Percentiles rank a stretch among this genome's conserved stretches.
phyloP scores from a whole-genome alignment of 164 flowering plant species.

The Akebia trifoliata region DNA sequence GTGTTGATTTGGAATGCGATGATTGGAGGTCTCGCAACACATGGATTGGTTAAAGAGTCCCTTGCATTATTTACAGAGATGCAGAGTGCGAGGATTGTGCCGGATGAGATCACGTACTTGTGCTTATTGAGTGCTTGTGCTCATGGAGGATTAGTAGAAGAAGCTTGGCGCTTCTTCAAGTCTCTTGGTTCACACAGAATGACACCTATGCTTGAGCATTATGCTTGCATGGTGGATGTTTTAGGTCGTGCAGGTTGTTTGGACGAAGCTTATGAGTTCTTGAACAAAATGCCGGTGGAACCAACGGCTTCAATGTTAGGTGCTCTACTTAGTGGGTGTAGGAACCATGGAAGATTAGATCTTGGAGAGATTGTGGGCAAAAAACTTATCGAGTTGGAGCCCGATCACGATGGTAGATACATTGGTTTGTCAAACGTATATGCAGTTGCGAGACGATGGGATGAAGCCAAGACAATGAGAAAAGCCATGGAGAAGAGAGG shows the following conservation, averaged over 20 bases:
- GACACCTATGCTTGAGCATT: slow-evolving; percentile 5
- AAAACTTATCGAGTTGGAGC: slow-evolving; percentile 1
- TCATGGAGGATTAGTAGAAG: slow-evolving; percentile 7
- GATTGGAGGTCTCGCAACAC: background rate
- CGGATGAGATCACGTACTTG: slow-evolving; percentile 22
- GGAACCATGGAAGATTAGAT: background rate
- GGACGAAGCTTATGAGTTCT: slow-evolving; percentile 6
- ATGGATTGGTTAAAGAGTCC: background rate
- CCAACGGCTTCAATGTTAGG: slow-evolving; percentile 6
- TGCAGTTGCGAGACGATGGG: slow-evolving; percentile 58
- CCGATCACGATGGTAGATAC: slow-evolving; percentile 29
- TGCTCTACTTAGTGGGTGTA: slow-evolving; percentile 1
- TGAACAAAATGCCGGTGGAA: slow-evolving; percentile 5
- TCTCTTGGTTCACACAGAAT: slow-evolving; percentile 1
- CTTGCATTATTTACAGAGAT: background rate
- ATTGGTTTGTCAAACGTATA: slow-evolving; percentile 77
- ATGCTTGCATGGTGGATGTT: slow-evolving; percentile 11
- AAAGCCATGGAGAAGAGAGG: slow-evolving; percentile 78
- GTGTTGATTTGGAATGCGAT: background rate
- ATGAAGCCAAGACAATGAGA: slow-evolving; percentile 61
- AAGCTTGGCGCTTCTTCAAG: background rate
- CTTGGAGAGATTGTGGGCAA: slow-evolving; percentile 1
- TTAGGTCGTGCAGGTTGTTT: slow-evolving; percentile 7
- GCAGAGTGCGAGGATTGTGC: slow-evolving; percentile 1
- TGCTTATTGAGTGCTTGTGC: slow-evolving; percentile 21